Conservation (phyloP, 1,284 basidiomycete genomes). For the Puccinia novopanici region DNA sequence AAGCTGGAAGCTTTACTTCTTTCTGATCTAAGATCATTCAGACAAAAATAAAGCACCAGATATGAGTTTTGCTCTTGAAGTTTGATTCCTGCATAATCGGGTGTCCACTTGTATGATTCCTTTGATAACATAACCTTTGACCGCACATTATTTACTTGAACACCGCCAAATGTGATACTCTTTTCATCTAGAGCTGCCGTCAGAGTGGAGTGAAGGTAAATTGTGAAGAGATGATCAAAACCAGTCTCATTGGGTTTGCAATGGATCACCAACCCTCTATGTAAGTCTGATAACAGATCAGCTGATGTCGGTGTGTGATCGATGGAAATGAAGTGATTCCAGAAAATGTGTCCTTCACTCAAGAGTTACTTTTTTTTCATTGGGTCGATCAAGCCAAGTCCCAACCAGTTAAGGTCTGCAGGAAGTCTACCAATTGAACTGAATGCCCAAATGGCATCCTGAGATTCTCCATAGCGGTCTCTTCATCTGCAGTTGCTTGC, state of each 20-base stretch:
- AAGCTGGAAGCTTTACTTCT: not conserved
- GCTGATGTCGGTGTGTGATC: not conserved
- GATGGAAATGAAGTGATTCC: constrained; percentile 2
- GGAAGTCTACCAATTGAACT: not conserved
- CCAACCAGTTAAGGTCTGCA: not conserved
- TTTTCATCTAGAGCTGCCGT: not conserved
- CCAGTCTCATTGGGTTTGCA: not conserved
- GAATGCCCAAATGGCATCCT: not conserved
- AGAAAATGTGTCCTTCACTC: not conserved
- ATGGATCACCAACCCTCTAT: not conserved
- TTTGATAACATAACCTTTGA: not conserved
- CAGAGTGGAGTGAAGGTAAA: not conserved
- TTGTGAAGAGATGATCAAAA: not conserved
- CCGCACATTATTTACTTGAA: not conserved
- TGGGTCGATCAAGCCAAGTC: not conserved
- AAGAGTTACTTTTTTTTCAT: not conserved
- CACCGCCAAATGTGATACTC: not conserved
- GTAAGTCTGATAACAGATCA: not conserved
- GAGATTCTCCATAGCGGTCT: not conserved
- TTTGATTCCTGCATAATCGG: not conserved
- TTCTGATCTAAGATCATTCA: not conserved
- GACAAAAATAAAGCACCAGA: not conserved
- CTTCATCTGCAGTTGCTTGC: not conserved
- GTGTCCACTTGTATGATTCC: not conserved
- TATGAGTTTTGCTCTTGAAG: not conserved